Conservation (phyloP, 2,329 filamentous ascomycete genomes). For the Botrytis sinoallii region DNA sequence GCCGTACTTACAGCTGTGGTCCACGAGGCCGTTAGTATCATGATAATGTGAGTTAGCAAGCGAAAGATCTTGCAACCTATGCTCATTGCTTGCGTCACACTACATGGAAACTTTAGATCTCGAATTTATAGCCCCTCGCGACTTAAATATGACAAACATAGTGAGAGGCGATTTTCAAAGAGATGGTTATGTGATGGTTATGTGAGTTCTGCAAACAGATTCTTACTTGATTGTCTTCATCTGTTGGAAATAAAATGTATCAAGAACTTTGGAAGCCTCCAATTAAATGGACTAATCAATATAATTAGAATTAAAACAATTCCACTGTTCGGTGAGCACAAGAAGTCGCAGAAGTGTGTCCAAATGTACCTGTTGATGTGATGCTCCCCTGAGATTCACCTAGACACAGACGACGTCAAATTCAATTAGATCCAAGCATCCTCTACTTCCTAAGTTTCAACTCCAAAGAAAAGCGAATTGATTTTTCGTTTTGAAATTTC, state of each 20-base stretch:
- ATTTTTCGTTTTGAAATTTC: fast-evolving
- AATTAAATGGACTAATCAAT: too few relatives aligned
- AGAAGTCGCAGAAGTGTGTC: too few relatives aligned
- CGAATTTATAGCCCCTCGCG: fast-evolving
- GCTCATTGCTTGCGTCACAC: neutral
- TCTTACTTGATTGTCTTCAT: neutral
- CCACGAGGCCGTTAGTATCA: neutral
- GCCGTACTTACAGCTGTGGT: neutral
- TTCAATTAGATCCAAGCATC: too few relatives aligned
- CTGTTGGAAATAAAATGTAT: too few relatives aligned
- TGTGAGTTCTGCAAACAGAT: fast-evolving
- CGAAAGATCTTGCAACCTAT: neutral
- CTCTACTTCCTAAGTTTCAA: too few relatives aligned
- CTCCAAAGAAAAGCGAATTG: too few relatives aligned
- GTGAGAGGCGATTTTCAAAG: fast-evolving
- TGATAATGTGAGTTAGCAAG: neutral
- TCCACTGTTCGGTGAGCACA: too few relatives aligned
- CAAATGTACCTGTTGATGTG: fast-evolving
- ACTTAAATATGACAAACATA: neutral
- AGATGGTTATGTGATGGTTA: neutral
- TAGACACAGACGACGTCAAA: too few relatives aligned
- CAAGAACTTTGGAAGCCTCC: too few relatives aligned
- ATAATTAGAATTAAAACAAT: too few relatives aligned
- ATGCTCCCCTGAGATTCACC: too few relatives aligned
- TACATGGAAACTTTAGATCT: neutral